Conservation (phyloP, 129 eudicot genomes). For the Lactuca sativa region DNA sequence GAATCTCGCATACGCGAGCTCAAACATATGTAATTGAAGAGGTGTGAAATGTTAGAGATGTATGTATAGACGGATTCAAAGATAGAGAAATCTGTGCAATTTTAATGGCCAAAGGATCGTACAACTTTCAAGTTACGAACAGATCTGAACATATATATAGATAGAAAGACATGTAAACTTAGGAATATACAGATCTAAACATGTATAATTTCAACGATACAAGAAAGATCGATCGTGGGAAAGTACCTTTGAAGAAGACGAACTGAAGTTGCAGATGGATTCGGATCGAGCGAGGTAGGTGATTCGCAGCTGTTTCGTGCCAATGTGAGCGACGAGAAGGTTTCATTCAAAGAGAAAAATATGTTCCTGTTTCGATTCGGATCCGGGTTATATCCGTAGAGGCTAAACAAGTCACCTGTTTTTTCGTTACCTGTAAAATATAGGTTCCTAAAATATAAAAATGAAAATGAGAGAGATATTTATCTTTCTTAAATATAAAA, state of each 20-base stretch:
- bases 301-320: slow-evolving; percentile 12
- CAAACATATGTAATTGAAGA: background rate
- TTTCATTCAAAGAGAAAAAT: slow-evolving; percentile 9
- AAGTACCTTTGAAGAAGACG: slow-evolving; percentile 32
- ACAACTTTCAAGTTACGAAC: background rate
- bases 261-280: slow-evolving; percentile 14
- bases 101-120: slow-evolving; percentile 7
- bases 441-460: too few species aligned
- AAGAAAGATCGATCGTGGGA: background rate
- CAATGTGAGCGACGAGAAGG: slow-evolving; percentile 24
- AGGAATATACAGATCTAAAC: slow-evolving; percentile 8
- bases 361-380: slow-evolving; percentile 9
- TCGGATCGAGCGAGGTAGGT: slow-evolving; percentile 14
- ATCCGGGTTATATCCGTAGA: slow-evolving; percentile 3
- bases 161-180: background rate
- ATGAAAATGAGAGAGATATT: too few species aligned
- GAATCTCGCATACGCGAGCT: slow-evolving; percentile 1
- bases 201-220: background rate
- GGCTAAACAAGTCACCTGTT: too few species aligned
- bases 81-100: background rate
- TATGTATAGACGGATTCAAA: slow-evolving; percentile 1
- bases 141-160: slow-evolving; percentile 25
- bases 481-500: too few species aligned
- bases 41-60: background rate
- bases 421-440: too few species aligned